Evolutionary conservation across 2,329 filamentous ascomycete genomes (phyloP).

Genomic region (Stachybotrys chartarum): DNA sequence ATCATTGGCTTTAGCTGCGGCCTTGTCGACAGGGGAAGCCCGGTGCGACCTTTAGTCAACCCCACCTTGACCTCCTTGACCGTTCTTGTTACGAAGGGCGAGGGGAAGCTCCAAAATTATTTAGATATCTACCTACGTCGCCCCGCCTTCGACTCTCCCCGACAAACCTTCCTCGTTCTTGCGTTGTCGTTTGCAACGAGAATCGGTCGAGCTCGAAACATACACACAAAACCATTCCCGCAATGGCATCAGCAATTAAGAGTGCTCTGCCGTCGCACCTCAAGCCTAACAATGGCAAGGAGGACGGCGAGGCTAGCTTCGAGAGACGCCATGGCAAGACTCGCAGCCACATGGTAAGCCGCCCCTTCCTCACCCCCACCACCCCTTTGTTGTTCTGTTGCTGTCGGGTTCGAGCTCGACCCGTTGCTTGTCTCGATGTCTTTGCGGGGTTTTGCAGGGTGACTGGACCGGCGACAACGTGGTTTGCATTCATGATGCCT

Average conservation of each 20-base stretch:
- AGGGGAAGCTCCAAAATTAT: constrained; percentile 9
- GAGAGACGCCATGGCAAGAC: constrained; percentile 72
- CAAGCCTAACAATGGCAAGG: constrained; percentile 50
- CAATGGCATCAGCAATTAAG: constrained; percentile 65
- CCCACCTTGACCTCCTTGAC: neutral
- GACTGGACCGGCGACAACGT: no score
- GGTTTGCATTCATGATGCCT: no score
- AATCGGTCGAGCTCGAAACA: neutral
- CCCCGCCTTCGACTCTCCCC: neutral
- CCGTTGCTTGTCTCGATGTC: no score
- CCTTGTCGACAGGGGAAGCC: neutral
- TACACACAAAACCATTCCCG: constrained; percentile 14
- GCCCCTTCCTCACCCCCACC: neutral
- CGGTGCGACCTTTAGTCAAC: constrained; percentile 2
- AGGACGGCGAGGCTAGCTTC: constrained; percentile 40
- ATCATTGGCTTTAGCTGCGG: neutral
- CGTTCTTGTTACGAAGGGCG: neutral
- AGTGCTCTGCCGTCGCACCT: constrained; percentile 79
- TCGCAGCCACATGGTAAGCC: constrained; percentile 76
- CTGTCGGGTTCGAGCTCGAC: no score
- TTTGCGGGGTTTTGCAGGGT: no score
- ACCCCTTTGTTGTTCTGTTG: no score
- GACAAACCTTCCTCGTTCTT: constrained; percentile 1
- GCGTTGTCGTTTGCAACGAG: neutral
- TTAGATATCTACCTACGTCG: neutral